phyloP scores from a whole-genome alignment of 1,284 basidiomycete genomes.

The Leccinum proliferum region DNA sequence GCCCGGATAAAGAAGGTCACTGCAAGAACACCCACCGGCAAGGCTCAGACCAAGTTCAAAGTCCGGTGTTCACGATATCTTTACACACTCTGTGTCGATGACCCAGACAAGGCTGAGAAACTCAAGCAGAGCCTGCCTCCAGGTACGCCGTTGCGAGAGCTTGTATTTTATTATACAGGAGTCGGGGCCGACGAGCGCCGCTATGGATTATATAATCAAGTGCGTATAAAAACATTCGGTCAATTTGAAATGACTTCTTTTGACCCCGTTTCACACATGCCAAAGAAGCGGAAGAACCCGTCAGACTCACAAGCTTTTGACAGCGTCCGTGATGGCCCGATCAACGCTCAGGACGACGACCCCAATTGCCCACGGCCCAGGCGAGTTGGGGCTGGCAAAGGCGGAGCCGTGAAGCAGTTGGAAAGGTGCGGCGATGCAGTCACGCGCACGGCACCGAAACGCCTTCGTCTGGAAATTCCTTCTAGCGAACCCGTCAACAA shows the following conservation, averaged over 20 bases:
- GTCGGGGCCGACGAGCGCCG: too few relatives aligned
- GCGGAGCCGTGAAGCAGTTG: neutral
- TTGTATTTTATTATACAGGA: too few relatives aligned
- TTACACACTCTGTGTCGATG: slow-evolving; percentile 94
- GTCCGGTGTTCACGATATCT: slow-evolving; percentile 96
- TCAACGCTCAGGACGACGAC: neutral
- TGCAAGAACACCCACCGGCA: slow-evolving; percentile 62
- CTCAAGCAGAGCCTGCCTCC: slow-evolving; percentile 94
- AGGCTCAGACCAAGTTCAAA: slow-evolving; percentile 97
- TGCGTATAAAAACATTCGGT: neutral
- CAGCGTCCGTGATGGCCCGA: neutral
- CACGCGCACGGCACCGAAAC: neutral
- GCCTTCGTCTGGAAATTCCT: neutral
- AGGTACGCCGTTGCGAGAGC: slow-evolving; percentile 48
- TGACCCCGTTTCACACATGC: neutral
- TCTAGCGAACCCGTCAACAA: neutral
- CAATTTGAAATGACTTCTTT: neutral
- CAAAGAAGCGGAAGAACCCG: neutral
- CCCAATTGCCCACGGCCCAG: neutral
- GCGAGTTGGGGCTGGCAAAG: neutral
- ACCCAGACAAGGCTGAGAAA: slow-evolving; percentile 99
- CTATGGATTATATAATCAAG: neutral
- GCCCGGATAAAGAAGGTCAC: slow-evolving; percentile 95
- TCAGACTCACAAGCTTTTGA: neutral
- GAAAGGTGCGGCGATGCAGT: neutral